Evolutionary conservation across 2,329 filamentous ascomycete species (phyloP), one percentile per base, ranked within the genome.

Genomic region (Fusarium annulatum): DNA sequence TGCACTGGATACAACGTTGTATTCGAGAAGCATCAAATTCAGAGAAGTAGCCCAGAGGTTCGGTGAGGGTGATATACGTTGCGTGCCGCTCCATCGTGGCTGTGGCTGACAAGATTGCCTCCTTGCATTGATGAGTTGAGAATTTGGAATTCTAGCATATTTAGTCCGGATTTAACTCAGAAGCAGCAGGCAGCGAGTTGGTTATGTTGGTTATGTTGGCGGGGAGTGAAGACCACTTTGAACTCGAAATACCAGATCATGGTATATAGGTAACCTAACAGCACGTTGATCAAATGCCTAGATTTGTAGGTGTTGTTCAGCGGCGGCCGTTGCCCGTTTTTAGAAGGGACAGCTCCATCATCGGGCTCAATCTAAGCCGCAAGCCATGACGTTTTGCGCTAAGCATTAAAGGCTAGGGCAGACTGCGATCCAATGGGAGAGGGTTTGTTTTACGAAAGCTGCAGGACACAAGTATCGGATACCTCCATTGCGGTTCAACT

Each of bases 381-480:
- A 74, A 69, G 48, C 71, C 67, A 74, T 74, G 71, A 74, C 71
- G 71, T 74, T 69, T 67, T 71, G 52, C 42, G 49, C 66, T 48
- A 69, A 60, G 67, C 64, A 39, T 51, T 57, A 60, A 26, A 57
- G 60, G 55, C 64, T 74, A 74, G 55, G 28, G 63, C 60, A 43
- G 7, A 69, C 39, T 69, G 33, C 43, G 51, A 52, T 61, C 51
- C 51, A 55, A 42, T 61, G 38, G 42, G 41, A 45, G 23, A 59
- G 46, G 45, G n/a, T 41, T 59, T 67, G 71, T 72, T 74, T 74
- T 74, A 74, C 71, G 71, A 74, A 61, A 69, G 65, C 39, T 74
- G 71, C 71, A 74, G 67, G 59, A 56, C 39, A 64, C 18, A 69
- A 61, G 71, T 74, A 74, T 61, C 33, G 1, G 43, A 38, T 74